phyloP scores from a whole-genome alignment of 306 rosid genomes.

The Luffa aegyptiaca region DNA sequence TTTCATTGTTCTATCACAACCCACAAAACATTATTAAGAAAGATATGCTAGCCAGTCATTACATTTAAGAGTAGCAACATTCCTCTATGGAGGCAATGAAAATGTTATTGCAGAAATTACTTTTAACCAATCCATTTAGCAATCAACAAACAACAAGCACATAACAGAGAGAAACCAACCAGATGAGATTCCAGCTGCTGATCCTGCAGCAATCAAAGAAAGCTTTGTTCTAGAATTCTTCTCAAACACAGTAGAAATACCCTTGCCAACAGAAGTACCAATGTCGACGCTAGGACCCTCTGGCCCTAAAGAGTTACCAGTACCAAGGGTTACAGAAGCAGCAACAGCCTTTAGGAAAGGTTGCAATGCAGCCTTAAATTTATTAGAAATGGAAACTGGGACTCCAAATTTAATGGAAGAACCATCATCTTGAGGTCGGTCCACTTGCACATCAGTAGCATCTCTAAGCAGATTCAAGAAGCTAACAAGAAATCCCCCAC shows the following conservation, averaged over 20 bases:
- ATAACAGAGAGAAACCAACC: slow-evolving; percentile 22
- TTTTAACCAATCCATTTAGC: neutral
- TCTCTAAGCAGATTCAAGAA: slow-evolving; percentile 36
- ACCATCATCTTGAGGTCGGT: slow-evolving; percentile 9
- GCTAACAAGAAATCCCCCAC: slow-evolving; percentile 58
- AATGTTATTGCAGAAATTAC: neutral
- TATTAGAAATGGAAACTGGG: slow-evolving; percentile 16
- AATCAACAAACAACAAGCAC: neutral
- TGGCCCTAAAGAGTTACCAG: slow-evolving; percentile 86
- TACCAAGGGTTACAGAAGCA: slow-evolving; percentile 74
- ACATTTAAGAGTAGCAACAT: neutral
- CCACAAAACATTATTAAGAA: neutral
- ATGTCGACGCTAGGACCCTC: slow-evolving; percentile 94
- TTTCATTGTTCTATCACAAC: neutral
- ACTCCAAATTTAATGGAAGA: slow-evolving; percentile 12
- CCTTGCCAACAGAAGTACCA: slow-evolving; percentile 77
- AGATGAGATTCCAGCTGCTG: slow-evolving; percentile 93
- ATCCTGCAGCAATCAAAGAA: slow-evolving; percentile 74
- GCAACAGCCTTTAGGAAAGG: slow-evolving; percentile 68
- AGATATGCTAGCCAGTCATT: neutral
- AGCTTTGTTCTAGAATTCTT: slow-evolving; percentile 33
- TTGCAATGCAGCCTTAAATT: slow-evolving; percentile 35
- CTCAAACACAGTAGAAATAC: slow-evolving; percentile 36
- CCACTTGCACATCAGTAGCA: slow-evolving; percentile 19
- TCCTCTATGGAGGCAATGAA: neutral